These are phyloP conservation scores for Phyllosticta citriasiana DNA, from an alignment of 2,329 filamentous ascomycete genomes.

Conservation along the genomic window DNA sequence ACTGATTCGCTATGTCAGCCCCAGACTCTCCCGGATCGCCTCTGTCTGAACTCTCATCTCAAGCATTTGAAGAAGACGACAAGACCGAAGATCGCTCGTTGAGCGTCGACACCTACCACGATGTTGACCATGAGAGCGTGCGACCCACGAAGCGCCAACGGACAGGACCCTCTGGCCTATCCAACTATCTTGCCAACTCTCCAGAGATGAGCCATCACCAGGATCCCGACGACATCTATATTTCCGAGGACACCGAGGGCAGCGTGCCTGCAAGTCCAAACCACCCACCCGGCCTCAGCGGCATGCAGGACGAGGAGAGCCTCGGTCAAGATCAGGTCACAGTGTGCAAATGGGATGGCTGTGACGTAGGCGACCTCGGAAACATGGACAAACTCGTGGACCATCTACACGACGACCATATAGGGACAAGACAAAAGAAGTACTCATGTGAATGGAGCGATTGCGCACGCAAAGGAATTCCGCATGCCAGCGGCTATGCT, in stretches of 20 bases:
- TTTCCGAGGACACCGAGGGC: conserved; percentile 85
- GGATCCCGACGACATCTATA: conserved; percentile 44
- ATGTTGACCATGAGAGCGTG: conserved; percentile 21
- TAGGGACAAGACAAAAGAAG: conserved; percentile 86
- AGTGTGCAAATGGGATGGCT: conserved; percentile 42
- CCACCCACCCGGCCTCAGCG: conserved; percentile 24
- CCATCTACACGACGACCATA: conserved; percentile 74
- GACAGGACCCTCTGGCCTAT: conserved; percentile 16
- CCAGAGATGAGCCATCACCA: conserved; percentile 7
- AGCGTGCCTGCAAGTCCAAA: conserved; percentile 51
- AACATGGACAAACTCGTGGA: conserved; percentile 44
- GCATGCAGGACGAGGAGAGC: conserved; percentile 9
- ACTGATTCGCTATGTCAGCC: not conserved
- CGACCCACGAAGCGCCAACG: conserved; percentile 29
- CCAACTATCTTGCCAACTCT: conserved; percentile 18
- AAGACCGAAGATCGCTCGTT: conserved; percentile 37
- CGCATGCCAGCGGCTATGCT: conserved; percentile 91
- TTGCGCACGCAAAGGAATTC: conserved; percentile 76
- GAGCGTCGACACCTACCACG: conserved; percentile 31
- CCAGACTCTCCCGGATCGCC: conserved; percentile 49
- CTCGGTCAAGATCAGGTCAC: conserved; percentile 33
- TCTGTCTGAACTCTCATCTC: conserved; percentile 54
- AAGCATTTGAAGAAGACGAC: conserved; percentile 51
- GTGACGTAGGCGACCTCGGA: conserved; percentile 36
- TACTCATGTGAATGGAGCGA: conserved; percentile 98